Percentiles rank a stretch among this genome's conserved stretches.
These are phyloP conservation scores for Debaryomyces tyrocola DNA, from an alignment of 805 yeast genomes.

Conservation along the genomic window DNA sequence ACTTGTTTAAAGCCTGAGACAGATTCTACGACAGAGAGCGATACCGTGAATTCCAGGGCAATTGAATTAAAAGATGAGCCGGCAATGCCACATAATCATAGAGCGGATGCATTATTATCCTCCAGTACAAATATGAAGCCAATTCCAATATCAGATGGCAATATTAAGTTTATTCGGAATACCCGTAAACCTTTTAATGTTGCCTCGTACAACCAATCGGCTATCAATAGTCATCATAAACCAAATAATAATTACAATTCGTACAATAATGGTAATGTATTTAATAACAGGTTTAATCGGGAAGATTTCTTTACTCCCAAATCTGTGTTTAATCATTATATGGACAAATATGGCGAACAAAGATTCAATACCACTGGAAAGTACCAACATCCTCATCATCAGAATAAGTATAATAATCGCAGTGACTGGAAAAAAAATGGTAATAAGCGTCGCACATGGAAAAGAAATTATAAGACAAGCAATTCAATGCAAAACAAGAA, in stretches of 20 bases:
- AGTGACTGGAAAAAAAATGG: conserved; percentile 15
- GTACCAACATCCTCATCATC: conserved; percentile 5
- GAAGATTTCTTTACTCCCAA: conserved; percentile 80
- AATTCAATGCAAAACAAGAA: conserved; percentile 14
- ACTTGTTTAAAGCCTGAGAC: conserved; percentile 3
- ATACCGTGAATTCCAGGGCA: conserved; percentile 10
- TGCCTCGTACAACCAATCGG: conserved; percentile 51
- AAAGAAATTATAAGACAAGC: conserved; percentile 17
- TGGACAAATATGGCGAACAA: conserved; percentile 60
- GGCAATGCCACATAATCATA: conserved; percentile 36
- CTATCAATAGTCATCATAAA: conserved; percentile 11
- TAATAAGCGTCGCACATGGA: conserved; percentile 29
- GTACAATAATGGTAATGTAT: background rate
- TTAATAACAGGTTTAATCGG: conserved; percentile 48
- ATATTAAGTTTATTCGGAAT: conserved; percentile 31
- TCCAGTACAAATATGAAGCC: conserved; percentile 38
- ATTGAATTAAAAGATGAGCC: conserved; percentile 7
- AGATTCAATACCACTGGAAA: conserved; percentile 21
- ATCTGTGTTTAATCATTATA: conserved; percentile 65
- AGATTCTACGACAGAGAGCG: conserved; percentile 15
- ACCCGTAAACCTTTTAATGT: conserved; percentile 63
- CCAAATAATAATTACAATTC: conserved; percentile 7
- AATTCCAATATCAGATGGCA: conserved; percentile 35
- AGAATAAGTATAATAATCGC: background rate
- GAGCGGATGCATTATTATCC: conserved; percentile 45